Evolutionary conservation across 805 yeast genomes (phyloP).

Genomic region (Nakazawaea pomicola): DNA sequence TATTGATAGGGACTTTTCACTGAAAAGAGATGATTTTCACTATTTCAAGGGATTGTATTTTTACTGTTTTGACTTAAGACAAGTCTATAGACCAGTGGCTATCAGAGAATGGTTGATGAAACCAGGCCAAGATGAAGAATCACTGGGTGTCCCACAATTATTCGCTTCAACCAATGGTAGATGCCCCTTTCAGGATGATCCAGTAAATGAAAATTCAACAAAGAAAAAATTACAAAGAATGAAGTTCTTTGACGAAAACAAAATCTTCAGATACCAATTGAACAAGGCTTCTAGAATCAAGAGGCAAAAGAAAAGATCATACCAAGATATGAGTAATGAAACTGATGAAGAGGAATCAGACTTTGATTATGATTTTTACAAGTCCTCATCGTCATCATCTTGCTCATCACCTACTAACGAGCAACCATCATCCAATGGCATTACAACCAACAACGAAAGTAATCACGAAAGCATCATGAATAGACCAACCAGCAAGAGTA

Average conservation of each 20-base stretch:
- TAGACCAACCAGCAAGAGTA: not conserved
- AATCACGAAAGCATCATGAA: no score
- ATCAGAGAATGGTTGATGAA: constrained; percentile 69
- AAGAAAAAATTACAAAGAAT: constrained; percentile 23
- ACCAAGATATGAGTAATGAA: no score
- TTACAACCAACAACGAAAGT: not conserved
- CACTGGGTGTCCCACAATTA: constrained; percentile 50
- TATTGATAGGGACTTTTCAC: constrained; percentile 81
- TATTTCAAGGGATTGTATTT: constrained; percentile 74
- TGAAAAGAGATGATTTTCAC: constrained; percentile 78
- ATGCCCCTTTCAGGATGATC: constrained; percentile 69
- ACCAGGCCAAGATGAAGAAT: constrained; percentile 29
- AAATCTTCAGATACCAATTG: constrained; percentile 25
- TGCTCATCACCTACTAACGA: not conserved
- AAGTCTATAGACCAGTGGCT: constrained; percentile 74
- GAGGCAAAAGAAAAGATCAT: constrained; percentile 15
- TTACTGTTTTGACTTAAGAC: constrained; percentile 75
- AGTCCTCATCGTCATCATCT: constrained; percentile 7
- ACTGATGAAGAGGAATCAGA: constrained; percentile 9
- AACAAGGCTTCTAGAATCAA: constrained; percentile 20
- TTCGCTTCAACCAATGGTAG: constrained; percentile 65
- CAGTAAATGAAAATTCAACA: constrained; percentile 19
- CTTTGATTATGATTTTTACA: constrained; percentile 11
- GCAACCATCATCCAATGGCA: not conserved
- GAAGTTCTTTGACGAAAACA: constrained; percentile 26